Conservation (phyloP, 2,329 filamentous ascomycete species). For the Penicillium psychrosexuale region DNA sequence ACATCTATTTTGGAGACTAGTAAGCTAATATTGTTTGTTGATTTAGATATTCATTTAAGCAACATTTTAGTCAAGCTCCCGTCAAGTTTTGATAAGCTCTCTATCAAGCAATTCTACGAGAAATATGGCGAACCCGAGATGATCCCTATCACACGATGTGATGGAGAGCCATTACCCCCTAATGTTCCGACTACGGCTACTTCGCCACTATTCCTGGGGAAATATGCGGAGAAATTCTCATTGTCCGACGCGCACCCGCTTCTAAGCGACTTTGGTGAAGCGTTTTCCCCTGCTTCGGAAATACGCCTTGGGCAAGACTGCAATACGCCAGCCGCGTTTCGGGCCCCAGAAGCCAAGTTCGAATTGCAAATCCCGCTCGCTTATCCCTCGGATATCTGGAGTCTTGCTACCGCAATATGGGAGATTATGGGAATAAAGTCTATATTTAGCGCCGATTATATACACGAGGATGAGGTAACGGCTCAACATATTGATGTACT, state of each 20-base stretch:
- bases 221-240: slow-evolving; percentile 27
- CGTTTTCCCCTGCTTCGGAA: slow-evolving; percentile 19
- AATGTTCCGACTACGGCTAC: slow-evolving; percentile 30
- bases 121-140: slow-evolving; percentile 30
- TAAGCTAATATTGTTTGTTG: not conserved
- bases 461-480: slow-evolving; percentile 15
- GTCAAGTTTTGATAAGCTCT: slow-evolving; percentile 28
- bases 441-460: slow-evolving; percentile 19
- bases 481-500: slow-evolving; percentile 24
- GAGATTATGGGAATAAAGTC: slow-evolving; percentile 27
- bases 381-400: slow-evolving; percentile 29
- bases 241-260: slow-evolving; percentile 29
- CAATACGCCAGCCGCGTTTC: slow-evolving; percentile 15
- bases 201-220: slow-evolving; percentile 28
- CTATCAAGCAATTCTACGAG: slow-evolving; percentile 32
- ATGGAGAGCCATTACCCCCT: slow-evolving; percentile 24
- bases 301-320: slow-evolving; percentile 17
- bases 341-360: slow-evolving; percentile 27
- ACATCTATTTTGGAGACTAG: not conserved
- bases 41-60: slow-evolving; percentile 29
- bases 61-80: slow-evolving; percentile 28
- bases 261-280: slow-evolving; percentile 38
- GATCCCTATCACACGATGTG: slow-evolving; percentile 22
- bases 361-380: slow-evolving; percentile 15
- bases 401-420: slow-evolving; percentile 24